A percentile compares a stretch with the other conserved stretches of the same genome.
Evolutionary conservation across 352 stramenopile species (phyloP).

Genomic region (Phytophthora hibernalis): DNA sequence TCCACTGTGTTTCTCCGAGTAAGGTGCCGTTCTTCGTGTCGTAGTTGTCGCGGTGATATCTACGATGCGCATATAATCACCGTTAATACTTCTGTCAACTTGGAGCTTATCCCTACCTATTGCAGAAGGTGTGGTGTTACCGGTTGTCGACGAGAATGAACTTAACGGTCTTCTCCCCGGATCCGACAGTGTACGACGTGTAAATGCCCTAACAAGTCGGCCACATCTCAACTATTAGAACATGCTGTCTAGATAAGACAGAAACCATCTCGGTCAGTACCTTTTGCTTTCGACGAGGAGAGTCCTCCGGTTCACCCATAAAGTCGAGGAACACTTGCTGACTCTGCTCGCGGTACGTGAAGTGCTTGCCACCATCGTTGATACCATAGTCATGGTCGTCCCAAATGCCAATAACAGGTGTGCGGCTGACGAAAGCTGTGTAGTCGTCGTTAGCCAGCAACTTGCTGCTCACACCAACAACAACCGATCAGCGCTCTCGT

Average conservation of each 20-base stretch:
- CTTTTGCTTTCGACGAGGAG: slow-evolving; percentile 77
- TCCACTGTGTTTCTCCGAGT: slow-evolving; percentile 82
- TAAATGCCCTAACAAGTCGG: slow-evolving; percentile 76
- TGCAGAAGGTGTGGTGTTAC: slow-evolving; percentile 11
- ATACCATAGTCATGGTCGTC: slow-evolving; percentile 94
- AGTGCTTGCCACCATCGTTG: slow-evolving; percentile 87
- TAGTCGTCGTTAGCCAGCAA: slow-evolving; percentile 75
- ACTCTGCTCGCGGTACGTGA: slow-evolving; percentile 73
- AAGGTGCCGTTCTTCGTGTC: slow-evolving; percentile 66
- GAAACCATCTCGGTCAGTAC: slow-evolving; percentile 23
- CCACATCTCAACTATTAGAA: background rate
- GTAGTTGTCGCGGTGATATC: slow-evolving; percentile 88
- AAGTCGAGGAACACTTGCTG: slow-evolving; percentile 90
- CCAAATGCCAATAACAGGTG: slow-evolving; percentile 88
- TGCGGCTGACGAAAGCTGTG: slow-evolving; percentile 58
- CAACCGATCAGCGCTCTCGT: background rate
- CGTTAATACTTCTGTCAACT: background rate
- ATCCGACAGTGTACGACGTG: slow-evolving; percentile 78
- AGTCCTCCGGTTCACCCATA: slow-evolving; percentile 76
- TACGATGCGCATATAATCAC: slow-evolving; percentile 16
- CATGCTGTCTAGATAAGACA: background rate
- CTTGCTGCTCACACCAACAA: slow-evolving; percentile 44
- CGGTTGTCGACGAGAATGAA: slow-evolving; percentile 91
- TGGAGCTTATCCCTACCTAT: background rate
- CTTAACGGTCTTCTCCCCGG: slow-evolving; percentile 75